Evolutionary conservation across 768 basidiomycete genomes (phyloP).

Genomic region (Leccinum ochraceum): DNA sequence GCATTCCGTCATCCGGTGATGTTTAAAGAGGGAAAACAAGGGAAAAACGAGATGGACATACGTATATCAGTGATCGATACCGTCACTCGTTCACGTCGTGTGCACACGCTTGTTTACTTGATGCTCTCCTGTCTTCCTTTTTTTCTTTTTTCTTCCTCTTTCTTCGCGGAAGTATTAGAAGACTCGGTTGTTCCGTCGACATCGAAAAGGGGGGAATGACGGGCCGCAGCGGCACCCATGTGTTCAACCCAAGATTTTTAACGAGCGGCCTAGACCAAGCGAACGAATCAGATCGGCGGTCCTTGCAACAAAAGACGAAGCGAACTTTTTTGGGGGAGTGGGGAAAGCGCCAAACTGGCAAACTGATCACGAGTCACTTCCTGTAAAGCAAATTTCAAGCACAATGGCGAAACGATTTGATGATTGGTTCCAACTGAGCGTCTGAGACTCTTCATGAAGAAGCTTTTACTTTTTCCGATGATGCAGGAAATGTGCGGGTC

Average conservation of each 20-base stretch:
- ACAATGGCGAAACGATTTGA: neutral
- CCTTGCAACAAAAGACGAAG: neutral
- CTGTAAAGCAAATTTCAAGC: neutral
- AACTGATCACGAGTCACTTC: neutral
- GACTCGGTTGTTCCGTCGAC: neutral
- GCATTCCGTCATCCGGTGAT: slow-evolving; percentile 19
- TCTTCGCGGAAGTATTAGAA: slow-evolving; percentile 16
- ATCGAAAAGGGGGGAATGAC: neutral
- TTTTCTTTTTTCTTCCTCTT: neutral
- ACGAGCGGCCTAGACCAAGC: neutral
- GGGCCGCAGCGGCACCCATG: neutral
- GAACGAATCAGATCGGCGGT: neutral
- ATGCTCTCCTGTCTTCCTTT: neutral
- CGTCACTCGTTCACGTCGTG: slow-evolving; percentile 2
- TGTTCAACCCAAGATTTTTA: neutral
- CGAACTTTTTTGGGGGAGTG: neutral
- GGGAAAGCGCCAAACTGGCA: neutral
- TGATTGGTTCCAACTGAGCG: neutral
- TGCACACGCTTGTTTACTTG: neutral
- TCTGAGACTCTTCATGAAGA: neutral
- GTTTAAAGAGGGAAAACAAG: neutral
- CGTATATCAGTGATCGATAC: slow-evolving; percentile 13
- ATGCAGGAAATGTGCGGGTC: neutral
- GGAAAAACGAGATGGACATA: neutral
- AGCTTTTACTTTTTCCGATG: neutral